phyloP scores from a whole-genome alignment of 805 yeast species.

The Myxozyma geophila region DNA sequence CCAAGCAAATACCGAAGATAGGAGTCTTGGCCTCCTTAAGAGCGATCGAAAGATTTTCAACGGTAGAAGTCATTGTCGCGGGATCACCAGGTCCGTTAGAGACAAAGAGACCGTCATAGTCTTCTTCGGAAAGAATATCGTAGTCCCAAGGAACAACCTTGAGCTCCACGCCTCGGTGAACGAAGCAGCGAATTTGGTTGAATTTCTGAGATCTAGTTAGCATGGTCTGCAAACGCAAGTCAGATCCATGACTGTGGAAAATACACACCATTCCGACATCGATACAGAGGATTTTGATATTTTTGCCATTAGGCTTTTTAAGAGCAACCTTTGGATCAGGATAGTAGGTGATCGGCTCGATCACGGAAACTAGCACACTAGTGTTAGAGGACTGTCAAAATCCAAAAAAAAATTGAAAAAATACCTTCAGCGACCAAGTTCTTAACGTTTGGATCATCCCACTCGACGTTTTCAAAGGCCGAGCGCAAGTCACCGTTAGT shows the following conservation, averaged over 20 bases:
- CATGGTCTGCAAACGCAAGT: not conserved
- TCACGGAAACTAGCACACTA: slow-evolving; percentile 63
- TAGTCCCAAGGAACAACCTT: slow-evolving; percentile 95
- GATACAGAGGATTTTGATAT: slow-evolving; percentile 81
- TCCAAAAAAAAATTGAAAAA: not conserved
- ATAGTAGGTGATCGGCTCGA: slow-evolving; percentile 73
- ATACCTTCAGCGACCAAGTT: slow-evolving; percentile 77
- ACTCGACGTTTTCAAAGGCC: slow-evolving; percentile 75
- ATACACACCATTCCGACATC: slow-evolving; percentile 85
- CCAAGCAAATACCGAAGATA: slow-evolving; percentile 95
- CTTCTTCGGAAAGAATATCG: slow-evolving; percentile 70
- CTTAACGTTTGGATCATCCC: slow-evolving; percentile 89
- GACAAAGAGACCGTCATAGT: slow-evolving; percentile 87
- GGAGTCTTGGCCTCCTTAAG: slow-evolving; percentile 77
- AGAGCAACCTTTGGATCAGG: slow-evolving; percentile 62
- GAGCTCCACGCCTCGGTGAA: slow-evolving; percentile 93
- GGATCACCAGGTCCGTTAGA: slow-evolving; percentile 99
- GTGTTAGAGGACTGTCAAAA: not conserved
- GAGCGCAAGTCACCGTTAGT: slow-evolving; percentile 60
- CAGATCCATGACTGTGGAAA: no score
- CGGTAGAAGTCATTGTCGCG: slow-evolving; percentile 72
- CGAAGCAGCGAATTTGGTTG: slow-evolving; percentile 96
- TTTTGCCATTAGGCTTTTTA: slow-evolving; percentile 72
- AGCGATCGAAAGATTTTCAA: slow-evolving; percentile 60
- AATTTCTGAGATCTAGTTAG: slow-evolving; percentile 53